phyloP scores from a whole-genome alignment of 73 alveolate genomes.

The Urostyla sp. region DNA sequence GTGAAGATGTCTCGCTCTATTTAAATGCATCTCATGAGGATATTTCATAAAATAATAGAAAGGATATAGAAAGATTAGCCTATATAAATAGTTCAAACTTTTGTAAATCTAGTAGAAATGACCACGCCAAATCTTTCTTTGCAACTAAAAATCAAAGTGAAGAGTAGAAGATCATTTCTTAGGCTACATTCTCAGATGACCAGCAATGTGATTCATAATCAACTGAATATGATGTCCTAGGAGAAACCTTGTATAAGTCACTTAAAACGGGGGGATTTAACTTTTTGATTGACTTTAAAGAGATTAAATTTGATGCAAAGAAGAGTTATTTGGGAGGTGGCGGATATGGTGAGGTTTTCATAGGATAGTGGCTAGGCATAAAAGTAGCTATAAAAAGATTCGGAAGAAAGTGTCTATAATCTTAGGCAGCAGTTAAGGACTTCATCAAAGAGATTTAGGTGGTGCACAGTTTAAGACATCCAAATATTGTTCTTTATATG shows the following conservation, averaged over 20 bases:
- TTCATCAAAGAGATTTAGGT: constrained; percentile 91
- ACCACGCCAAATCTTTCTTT: too few relatives aligned
- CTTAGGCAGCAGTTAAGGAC: constrained; percentile 72
- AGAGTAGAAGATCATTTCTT: too few relatives aligned
- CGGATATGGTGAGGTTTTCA: constrained; percentile 77
- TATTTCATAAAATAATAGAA: too few relatives aligned
- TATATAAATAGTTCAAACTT: too few relatives aligned
- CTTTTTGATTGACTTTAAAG: constrained; percentile 76
- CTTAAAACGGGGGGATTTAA: constrained; percentile 74
- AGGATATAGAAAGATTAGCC: too few relatives aligned
- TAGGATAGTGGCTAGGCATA: constrained; percentile 92
- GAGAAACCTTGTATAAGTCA: constrained; percentile 60
- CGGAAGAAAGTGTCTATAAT: constrained; percentile 70
- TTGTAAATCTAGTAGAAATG: too few relatives aligned
- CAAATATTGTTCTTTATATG: constrained; percentile 89
- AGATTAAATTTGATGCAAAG: constrained; percentile 67
- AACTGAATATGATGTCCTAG: constrained; percentile 37
- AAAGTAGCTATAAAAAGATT: constrained; percentile 87
- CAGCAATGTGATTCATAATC: too few relatives aligned
- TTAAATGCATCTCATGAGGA: too few relatives aligned
- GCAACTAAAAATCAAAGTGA: too few relatives aligned
- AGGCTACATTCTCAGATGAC: too few relatives aligned
- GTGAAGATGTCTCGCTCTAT: too few relatives aligned
- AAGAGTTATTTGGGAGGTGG: constrained; percentile 79
- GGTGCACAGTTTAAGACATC: constrained; percentile 93